Evolutionary conservation across 495 filamentous ascomycete species (phyloP), one percentile per base, ranked within the genome.

Genomic region (Hypoxylon rickii): DNA sequence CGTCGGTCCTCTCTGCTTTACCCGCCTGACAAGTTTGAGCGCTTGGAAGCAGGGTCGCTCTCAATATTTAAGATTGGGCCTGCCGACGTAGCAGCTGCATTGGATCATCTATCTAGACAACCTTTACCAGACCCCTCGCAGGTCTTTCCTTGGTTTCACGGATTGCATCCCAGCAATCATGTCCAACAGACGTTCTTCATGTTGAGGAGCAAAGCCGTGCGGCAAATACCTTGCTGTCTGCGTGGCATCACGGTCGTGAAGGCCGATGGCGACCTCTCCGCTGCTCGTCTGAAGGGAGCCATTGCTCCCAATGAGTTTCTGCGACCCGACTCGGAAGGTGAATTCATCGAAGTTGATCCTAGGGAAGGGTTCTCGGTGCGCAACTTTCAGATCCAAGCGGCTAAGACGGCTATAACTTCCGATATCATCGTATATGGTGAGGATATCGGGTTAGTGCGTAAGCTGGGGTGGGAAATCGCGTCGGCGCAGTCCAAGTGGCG

Each of bases 61-160:
- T 80, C 83, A 2, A 69, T 97, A 17, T 93, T 87, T 69, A 79
- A 86, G 41, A 86, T 98, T 58, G 82, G 85, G 66, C 85, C 86
- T 26, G 75, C 74, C 17, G 81, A 77, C 5, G 77, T 97, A 24
- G 81, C 82, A 13, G 81, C 85, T 8, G 89, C 93, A 2, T 58
- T 96, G 7, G 83, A 92, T 55, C 81, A 92, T 55, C 70, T 83
- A 49, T 81, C 92, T 0, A 79, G 83, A 2, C 90, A 95, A 60
- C 84, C 89, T 8, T 71, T 97, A 17, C 93, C 94, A 7, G 88
- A 96, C 53, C 86, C 95, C 1, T 78, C 83, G 7, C 79, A 83
- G 54, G 86, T 96, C 60, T 98, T 97, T 64, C 94, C 94, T n/a
- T 98, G 94, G 94, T 79, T 96, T 7, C 94, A 98, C 75, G 94